Base-by-base conservation (phyloP, 306 rosid genomes). In the Trifolium pratense region DNA sequence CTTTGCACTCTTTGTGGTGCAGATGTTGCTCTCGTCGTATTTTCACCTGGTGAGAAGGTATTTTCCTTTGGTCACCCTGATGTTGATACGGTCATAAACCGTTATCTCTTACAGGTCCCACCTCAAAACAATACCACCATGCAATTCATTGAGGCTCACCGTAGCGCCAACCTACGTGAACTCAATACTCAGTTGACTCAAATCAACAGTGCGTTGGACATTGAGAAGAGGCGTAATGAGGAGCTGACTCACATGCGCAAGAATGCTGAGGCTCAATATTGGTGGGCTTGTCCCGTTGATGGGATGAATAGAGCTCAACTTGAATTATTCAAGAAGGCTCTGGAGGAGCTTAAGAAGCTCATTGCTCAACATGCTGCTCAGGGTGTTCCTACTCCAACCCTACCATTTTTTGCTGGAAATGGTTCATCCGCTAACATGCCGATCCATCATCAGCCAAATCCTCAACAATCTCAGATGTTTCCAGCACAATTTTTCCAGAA, bases 11-110 rank as follows among this genome's bases (percentile, higher is more conserved):
- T 80, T 0, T 80, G 84, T 0, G 78, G 80, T 1, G 80, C 71
- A 1, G 71, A 77, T 2, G 58, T 84, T 6, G 87, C 75, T 6
- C 43, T 84, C 2, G 3, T 84, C 1, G 75, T 84, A 5, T 84
- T 80, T 58, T 84, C 87, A 0, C 84, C 84, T 0, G 72, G 78
- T 0, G 74, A 73, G 5, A 84, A 80, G 14, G 87, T 66, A 2
- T 84, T 68, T 66, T 80, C 84, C 1, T 84, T 84, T 7, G 87
- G 87, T 18, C 87, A 84, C 34, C 80, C 87, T 0, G 49, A n/a
- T 5, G 82, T 80, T 1, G 80, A 80, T 4, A 21, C 45, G 0
- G 60, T 80, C 0, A 4, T 84, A 1, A 71, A 68, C 0, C 82
- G 84, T 0, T 84, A 51, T 32, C 62, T 84, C 2, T 36, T 15